Conservation (phyloP, 2,329 filamentous ascomycete species). For the Sclerotinia nivalis region DNA sequence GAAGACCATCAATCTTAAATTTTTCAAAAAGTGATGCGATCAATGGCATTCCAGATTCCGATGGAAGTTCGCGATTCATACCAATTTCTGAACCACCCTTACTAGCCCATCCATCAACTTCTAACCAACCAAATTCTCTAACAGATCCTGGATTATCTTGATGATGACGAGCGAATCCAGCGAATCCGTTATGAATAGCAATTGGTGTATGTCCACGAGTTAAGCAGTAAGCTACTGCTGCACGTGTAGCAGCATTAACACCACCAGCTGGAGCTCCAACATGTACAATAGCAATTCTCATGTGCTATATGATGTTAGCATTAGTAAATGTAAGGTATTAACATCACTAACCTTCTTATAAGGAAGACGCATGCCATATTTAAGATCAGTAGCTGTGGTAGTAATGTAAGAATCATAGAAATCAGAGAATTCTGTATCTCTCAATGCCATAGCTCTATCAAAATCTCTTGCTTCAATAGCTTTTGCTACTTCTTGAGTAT, state of each 20-base stretch:
- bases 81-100: constrained; percentile 97
- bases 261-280: constrained; percentile 95
- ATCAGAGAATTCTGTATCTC: constrained; percentile 91
- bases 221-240: constrained; percentile 89
- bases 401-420: constrained; percentile 89
- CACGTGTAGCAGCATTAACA: constrained; percentile 96
- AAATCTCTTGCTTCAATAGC: constrained; percentile 87
- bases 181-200: constrained; percentile 95
- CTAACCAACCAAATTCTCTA: constrained; percentile 84
- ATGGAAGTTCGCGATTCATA: constrained; percentile 90
- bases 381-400: constrained; percentile 79
- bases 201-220: constrained; percentile 89
- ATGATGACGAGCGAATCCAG: constrained; percentile 88
- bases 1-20: constrained; percentile 88
- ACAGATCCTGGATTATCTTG: constrained; percentile 83
- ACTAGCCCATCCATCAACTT: constrained; percentile 93
- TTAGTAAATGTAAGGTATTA: neutral
- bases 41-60: constrained; percentile 77
- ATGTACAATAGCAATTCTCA: constrained; percentile 95
- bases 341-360: constrained; percentile 63
- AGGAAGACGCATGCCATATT: constrained; percentile 64
- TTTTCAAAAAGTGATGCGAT: constrained; percentile 81
- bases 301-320: constrained; percentile 57
- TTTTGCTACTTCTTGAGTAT: constrained; percentile 80
- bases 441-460: constrained; percentile 78